A percentile compares a stretch with the other conserved stretches of the same genome.
Conservation (phyloP, 2,329 filamentous ascomycete species). For the Fusarium beomiforme region DNA sequence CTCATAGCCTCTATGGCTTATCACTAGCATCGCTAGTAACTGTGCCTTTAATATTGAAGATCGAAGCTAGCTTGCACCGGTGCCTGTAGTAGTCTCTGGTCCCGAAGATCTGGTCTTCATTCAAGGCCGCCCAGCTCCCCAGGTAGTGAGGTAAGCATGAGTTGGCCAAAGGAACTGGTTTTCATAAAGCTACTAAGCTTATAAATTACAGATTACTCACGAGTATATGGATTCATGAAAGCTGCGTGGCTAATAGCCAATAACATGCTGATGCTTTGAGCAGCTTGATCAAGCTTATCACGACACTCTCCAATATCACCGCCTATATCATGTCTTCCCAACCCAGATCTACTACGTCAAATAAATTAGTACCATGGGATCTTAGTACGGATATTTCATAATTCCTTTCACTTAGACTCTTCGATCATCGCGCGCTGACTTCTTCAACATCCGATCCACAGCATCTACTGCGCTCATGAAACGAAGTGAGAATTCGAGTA, state of each 20-base stretch:
- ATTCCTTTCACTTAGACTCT: too few species aligned
- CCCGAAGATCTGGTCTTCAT: background rate
- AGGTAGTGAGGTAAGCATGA: background rate
- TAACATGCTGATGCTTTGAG: background rate
- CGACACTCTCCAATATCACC: background rate
- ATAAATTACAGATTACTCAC: too few species aligned
- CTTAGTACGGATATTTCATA: too few species aligned
- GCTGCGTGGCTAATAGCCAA: background rate
- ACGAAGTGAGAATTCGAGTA: too few species aligned
- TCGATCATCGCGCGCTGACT: background rate
- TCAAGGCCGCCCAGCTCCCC: background rate
- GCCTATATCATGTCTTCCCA: too few species aligned
- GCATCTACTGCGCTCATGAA: background rate
- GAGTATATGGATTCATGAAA: accelerated
- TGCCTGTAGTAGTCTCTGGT: background rate
- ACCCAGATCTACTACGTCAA: too few species aligned
- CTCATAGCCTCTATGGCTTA: accelerated
- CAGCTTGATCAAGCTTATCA: background rate
- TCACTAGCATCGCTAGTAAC: too few species aligned
- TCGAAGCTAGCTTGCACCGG: background rate
- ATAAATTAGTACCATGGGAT: too few species aligned
- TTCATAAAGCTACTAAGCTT: too few species aligned
- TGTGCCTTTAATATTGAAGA: background rate
- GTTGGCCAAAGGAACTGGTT: accelerated
- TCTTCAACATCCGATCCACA: background rate